A percentile compares a stretch with the other conserved stretches of the same genome.
These are phyloP conservation scores for Pyrus hybrid DNA, from an alignment of 331 rosid species.

Conservation along the genomic window DNA sequence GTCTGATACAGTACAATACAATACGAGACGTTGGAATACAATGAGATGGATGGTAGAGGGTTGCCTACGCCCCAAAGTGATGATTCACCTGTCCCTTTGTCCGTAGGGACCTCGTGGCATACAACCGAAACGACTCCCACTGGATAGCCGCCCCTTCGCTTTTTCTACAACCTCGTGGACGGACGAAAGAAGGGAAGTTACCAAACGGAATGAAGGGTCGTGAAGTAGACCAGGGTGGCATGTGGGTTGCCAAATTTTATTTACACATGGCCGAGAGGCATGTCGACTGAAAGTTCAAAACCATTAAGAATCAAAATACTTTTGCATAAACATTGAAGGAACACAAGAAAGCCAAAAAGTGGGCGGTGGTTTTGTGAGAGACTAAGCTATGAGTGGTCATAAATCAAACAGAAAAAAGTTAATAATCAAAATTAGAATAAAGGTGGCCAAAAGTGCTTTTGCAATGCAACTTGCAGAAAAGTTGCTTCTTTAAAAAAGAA, in stretches of 20 bases:
- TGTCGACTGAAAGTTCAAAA: background rate
- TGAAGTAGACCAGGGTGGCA: background rate
- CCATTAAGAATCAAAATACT: conserved; percentile 18
- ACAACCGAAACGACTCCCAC: background rate
- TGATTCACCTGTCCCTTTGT: conserved; percentile 1
- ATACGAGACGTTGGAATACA: background rate
- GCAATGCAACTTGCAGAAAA: conserved; percentile 40
- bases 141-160: background rate
- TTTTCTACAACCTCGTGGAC: background rate
- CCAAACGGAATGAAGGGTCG: background rate
- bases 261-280: background rate
- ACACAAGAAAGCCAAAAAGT: conserved; percentile 6
- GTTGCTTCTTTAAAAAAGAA: conserved; percentile 9
- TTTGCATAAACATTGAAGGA: background rate
- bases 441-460: conserved; percentile 25
- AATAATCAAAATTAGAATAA: conserved; percentile 15
- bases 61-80: background rate
- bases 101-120: conserved; percentile 6
- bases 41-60: background rate
- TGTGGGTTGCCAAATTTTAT: background rate
- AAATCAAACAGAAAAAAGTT: conserved; percentile 17
- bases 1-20: background rate
- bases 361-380: background rate
- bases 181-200: background rate
- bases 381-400: conserved; percentile 17